A percentile compares a stretch with the other conserved stretches of the same genome.
Conservation (phyloP, 768 basidiomycete genomes). For the Boletus patriciae region DNA sequence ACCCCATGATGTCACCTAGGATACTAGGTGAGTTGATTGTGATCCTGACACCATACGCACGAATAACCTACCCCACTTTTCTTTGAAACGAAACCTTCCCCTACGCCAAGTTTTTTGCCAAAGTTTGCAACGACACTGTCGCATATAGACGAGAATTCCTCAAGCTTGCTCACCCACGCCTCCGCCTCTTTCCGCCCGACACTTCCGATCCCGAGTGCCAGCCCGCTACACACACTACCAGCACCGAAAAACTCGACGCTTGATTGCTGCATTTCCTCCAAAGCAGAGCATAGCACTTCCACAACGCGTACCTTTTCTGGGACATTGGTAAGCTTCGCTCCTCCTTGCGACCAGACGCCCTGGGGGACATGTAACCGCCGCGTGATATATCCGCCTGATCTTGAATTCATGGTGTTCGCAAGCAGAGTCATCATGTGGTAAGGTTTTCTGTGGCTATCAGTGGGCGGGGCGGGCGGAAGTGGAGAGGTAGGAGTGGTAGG, state of each 20-base stretch:
- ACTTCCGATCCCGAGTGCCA: constrained; percentile 73
- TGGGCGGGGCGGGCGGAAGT: constrained; percentile 69
- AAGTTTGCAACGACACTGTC: constrained; percentile 79
- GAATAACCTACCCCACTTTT: constrained; percentile 59
- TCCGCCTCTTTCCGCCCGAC: constrained; percentile 78
- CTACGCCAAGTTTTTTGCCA: constrained; percentile 85
- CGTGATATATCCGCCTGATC: constrained; percentile 86
- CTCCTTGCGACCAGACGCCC: constrained; percentile 90
- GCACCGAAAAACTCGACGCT: constrained; percentile 78
- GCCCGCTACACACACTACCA: constrained; percentile 72
- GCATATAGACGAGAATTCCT: constrained; percentile 77
- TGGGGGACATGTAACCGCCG: constrained; percentile 83
- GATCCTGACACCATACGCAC: not conserved
- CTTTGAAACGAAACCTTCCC: constrained; percentile 83
- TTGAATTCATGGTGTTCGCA: constrained; percentile 72
- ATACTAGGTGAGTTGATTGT: constrained; percentile 11
- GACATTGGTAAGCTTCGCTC: constrained; percentile 78
- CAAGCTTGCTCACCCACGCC: constrained; percentile 72
- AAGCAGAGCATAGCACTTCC: constrained; percentile 70
- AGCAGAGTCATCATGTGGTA: constrained; percentile 89
- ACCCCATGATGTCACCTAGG: constrained; percentile 62
- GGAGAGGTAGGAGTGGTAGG: constrained; percentile 79
- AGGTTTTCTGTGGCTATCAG: constrained; percentile 75
- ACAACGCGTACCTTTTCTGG: constrained; percentile 86
- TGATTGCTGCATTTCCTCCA: constrained; percentile 73